Evolutionary conservation across 371 early-diverging fungal genomes (phyloP).

Genomic region (Mortierella sp.): DNA sequence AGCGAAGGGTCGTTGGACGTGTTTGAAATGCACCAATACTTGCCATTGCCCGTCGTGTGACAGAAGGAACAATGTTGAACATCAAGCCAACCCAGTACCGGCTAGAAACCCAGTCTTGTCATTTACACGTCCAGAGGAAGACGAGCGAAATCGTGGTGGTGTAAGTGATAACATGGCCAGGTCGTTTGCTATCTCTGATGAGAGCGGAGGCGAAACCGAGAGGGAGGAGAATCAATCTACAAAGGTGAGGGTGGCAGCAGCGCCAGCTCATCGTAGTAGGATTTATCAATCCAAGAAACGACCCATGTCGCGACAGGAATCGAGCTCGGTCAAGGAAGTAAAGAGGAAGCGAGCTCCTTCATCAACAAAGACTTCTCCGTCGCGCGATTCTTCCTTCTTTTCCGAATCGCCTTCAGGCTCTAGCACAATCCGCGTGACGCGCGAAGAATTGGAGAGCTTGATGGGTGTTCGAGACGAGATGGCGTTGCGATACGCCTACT

Average conservation of each 20-base stretch:
- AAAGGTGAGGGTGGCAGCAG: background rate
- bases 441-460: background rate
- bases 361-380: background rate
- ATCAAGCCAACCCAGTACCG: background rate
- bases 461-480: slow-evolving; percentile 9
- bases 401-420: background rate
- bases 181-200: slow-evolving; percentile 1
- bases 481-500: slow-evolving; percentile 7
- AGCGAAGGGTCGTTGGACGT: slow-evolving; percentile 15
- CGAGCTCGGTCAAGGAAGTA: background rate
- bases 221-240: background rate
- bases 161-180: slow-evolving; percentile 11
- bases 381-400: background rate
- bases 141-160: slow-evolving; percentile 29
- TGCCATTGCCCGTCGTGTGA: slow-evolving; percentile 18
- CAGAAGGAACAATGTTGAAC: slow-evolving; percentile 4
- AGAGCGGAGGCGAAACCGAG: slow-evolving; percentile 4
- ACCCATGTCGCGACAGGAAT: background rate
- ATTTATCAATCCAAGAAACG: background rate
- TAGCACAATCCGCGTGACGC: background rate
- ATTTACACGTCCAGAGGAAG: slow-evolving; percentile 39
- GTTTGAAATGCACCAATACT: slow-evolving; percentile 17
- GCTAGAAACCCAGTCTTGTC: background rate
- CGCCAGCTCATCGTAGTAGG: background rate
- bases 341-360: background rate